Evolutionary conservation across 345 rosid genomes (phyloP).

Genomic region (Aegle marmelos): DNA sequence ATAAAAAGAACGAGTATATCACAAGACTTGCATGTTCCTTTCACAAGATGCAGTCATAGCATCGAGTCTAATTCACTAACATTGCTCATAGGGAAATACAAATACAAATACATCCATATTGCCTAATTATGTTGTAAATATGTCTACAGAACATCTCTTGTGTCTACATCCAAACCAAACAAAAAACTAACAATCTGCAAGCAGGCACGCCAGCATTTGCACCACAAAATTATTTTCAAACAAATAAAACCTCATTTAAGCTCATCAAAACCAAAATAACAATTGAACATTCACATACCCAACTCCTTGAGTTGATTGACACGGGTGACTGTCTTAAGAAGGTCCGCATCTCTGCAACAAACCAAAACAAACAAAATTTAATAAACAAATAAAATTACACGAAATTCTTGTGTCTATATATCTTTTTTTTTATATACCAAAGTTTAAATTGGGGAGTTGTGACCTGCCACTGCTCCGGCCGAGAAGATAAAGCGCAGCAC

Average conservation of each 20-base stretch:
- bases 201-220: not conserved
- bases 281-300: slow-evolving; percentile 38
- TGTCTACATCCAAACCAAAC: not conserved
- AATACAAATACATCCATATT: not conserved
- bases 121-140: not conserved
- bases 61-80: not conserved
- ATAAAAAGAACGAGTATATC: no score
- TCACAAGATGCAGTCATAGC: not conserved
- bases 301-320: slow-evolving; percentile 82
- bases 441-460: not conserved
- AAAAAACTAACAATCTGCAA: not conserved
- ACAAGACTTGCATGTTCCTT: not conserved
- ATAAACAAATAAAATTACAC: not conserved
- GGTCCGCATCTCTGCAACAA: slow-evolving; percentile 70
- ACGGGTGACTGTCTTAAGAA: slow-evolving; percentile 68
- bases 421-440: not conserved
- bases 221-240: not conserved
- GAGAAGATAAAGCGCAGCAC: slow-evolving; percentile 82
- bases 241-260: not conserved
- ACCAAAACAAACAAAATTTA: not conserved
- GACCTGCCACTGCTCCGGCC: slow-evolving; percentile 94
- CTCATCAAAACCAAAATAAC: not conserved
- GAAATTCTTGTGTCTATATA: not conserved
- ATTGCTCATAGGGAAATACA: not conserved
- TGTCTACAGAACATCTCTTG: no score